Percentiles rank a stretch among this genome's conserved stretches.
Conservation (phyloP, 495 filamentous ascomycete genomes). For the Penicillium roqueforti region DNA sequence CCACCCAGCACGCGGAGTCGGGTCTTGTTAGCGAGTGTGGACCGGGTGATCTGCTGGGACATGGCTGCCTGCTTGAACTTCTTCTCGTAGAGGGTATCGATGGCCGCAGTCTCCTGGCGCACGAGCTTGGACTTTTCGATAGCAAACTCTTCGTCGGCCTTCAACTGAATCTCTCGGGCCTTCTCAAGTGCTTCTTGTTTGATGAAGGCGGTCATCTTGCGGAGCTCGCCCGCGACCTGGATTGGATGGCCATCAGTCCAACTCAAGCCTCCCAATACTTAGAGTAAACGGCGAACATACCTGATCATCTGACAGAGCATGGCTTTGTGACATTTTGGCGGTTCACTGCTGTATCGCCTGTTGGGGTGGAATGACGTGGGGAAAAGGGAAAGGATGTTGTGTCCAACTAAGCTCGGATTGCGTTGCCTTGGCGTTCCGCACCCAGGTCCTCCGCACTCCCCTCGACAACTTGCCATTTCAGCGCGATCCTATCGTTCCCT, state of each 20-base stretch:
- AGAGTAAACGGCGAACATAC: constrained; percentile 40
- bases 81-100: constrained; percentile 91
- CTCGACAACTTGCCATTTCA: constrained; percentile 3
- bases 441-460: constrained; percentile 20
- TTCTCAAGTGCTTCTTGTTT: constrained; percentile 96
- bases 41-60: constrained; percentile 95
- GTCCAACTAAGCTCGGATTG: constrained; percentile 28
- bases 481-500: constrained; percentile 5
- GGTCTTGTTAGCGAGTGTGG: constrained; percentile 91
- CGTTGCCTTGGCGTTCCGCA: constrained; percentile 25
- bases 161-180: constrained; percentile 91
- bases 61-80: constrained; percentile 96
- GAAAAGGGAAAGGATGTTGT: constrained; percentile 19
- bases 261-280: background rate
- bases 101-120: constrained; percentile 84
- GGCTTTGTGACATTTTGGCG: constrained; percentile 78
- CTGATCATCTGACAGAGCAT: constrained; percentile 97
- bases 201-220: constrained; percentile 99
- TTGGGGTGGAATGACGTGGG: constrained; percentile 24
- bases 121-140: constrained; percentile 99
- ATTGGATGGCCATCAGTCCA: constrained; percentile 16
- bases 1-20: constrained; percentile 80
- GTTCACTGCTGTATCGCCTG: constrained; percentile 16
- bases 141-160: constrained; percentile 96
- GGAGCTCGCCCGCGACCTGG: constrained; percentile 90